A percentile compares a stretch with the other conserved stretches of the same genome.
phyloP scores from a whole-genome alignment of 2,329 filamentous ascomycete species.

The Calonectria pauciramosa region DNA sequence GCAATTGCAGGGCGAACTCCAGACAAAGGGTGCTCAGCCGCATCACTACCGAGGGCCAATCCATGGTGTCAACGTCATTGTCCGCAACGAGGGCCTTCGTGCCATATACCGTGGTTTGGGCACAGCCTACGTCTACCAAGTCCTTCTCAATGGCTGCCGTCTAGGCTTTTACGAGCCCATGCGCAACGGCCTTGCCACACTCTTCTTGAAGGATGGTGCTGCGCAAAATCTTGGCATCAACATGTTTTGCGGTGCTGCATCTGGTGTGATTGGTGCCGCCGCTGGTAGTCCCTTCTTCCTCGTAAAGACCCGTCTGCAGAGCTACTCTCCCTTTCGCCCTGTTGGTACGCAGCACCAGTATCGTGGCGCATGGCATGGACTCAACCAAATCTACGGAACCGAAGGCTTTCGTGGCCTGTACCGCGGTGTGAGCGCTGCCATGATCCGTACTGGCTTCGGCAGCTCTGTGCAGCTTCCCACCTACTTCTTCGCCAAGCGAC shows the following conservation, averaged over 20 bases:
- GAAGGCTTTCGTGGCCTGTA: slow-evolving; percentile 90
- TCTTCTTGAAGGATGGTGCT: slow-evolving; percentile 79
- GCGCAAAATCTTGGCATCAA: slow-evolving; percentile 91
- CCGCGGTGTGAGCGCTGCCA: slow-evolving; percentile 90
- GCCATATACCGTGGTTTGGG: slow-evolving; percentile 92
- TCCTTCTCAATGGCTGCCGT: slow-evolving; percentile 95
- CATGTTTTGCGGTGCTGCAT: slow-evolving; percentile 90
- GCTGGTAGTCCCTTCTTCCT: slow-evolving; percentile 97
- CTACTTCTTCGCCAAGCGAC: slow-evolving; percentile 96
- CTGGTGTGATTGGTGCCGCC: slow-evolving; percentile 92
- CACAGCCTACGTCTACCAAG: slow-evolving; percentile 95
- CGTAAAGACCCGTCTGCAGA: slow-evolving; percentile 96
- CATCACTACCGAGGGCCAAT: slow-evolving; percentile 92
- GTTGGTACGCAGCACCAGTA: slow-evolving; percentile 98
- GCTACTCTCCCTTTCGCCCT: slow-evolving; percentile 90
- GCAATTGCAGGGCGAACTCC: slow-evolving; percentile 96
- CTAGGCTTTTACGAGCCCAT: slow-evolving; percentile 98
- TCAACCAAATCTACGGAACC: slow-evolving; percentile 80
- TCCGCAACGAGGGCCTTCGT: slow-evolving; percentile 88
- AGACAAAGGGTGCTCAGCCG: slow-evolving; percentile 85
- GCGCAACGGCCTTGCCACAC: slow-evolving; percentile 76
- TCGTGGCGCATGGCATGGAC: slow-evolving; percentile 85
- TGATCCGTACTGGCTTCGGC: slow-evolving; percentile 96
- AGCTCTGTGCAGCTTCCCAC: slow-evolving; percentile 97
- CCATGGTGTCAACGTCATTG: slow-evolving; percentile 90